A percentile compares a stretch with the other conserved stretches of the same genome.
These are phyloP conservation scores for Moricandia arvensis DNA, from an alignment of 345 rosid genomes.

Conservation along the genomic window DNA sequence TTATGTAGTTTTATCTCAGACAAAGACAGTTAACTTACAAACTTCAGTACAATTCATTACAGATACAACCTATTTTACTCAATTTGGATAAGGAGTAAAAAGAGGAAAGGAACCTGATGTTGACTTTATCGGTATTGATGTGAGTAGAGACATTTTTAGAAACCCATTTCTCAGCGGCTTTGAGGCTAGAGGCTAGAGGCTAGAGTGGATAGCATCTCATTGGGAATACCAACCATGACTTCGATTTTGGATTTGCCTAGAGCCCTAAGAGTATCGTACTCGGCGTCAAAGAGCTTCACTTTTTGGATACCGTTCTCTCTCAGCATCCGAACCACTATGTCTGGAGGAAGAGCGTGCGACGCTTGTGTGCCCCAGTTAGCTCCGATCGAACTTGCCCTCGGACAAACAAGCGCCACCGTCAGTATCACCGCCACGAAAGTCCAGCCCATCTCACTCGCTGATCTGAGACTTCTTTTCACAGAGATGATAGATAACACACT, in stretches of 20 bases:
- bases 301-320: conserved; percentile 71
- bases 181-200: conserved; percentile 61
- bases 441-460: conserved; percentile 27
- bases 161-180: conserved; percentile 96
- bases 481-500: neutral
- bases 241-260: conserved; percentile 73
- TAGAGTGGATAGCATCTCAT: conserved; percentile 72
- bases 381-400: conserved; percentile 54
- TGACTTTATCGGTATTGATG: conserved; percentile 51
- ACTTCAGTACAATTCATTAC: too few species aligned
- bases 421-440: conserved; percentile 19
- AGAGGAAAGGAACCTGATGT: conserved; percentile 63
- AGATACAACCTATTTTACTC: too few species aligned
- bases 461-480: conserved; percentile 10
- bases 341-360: conserved; percentile 72
- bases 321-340: conserved; percentile 59
- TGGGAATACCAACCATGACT: conserved; percentile 98
- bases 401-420: conserved; percentile 33
- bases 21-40: too few species aligned
- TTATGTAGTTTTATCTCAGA: too few species aligned
- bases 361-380: conserved; percentile 97
- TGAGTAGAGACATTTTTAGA: conserved; percentile 72
- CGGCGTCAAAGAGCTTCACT: conserved; percentile 94
- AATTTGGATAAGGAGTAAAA: neutral
- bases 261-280: conserved; percentile 61